Conservation (phyloP, 23 red algal genomes). For the Gracilariopsis chorda region DNA sequence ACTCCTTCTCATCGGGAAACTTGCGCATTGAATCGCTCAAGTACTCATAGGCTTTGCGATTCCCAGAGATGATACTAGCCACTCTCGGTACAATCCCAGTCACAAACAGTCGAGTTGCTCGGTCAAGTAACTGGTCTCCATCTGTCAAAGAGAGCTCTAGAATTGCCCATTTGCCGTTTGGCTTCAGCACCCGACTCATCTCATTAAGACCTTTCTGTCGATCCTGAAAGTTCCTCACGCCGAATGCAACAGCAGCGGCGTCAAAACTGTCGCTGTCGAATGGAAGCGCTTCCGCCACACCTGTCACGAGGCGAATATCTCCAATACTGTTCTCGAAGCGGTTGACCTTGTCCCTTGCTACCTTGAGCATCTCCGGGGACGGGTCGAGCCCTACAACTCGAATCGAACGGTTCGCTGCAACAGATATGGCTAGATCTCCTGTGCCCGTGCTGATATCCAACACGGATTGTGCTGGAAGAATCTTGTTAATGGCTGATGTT, state of each 20-base stretch:
- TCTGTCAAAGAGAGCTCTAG: slow-evolving; percentile 62
- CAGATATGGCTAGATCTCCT: slow-evolving; percentile 70
- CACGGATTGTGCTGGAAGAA: slow-evolving; percentile 27
- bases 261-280: slow-evolving; percentile 70
- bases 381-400: slow-evolving; percentile 74
- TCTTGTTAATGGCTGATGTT: background rate
- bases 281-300: slow-evolving; percentile 68
- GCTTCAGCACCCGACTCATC: slow-evolving; percentile 67
- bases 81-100: slow-evolving; percentile 51
- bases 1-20: slow-evolving; percentile 42
- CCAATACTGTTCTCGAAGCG: background rate
- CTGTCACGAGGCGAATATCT: slow-evolving; percentile 7
- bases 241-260: slow-evolving; percentile 74
- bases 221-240: slow-evolving; percentile 92
- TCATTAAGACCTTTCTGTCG: slow-evolving; percentile 66
- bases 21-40: slow-evolving; percentile 53
- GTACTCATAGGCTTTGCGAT: slow-evolving; percentile 38
- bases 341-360: background rate
- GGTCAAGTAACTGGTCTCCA: background rate
- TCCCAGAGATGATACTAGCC: slow-evolving; percentile 40
- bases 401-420: slow-evolving; percentile 47
- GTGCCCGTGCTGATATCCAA: slow-evolving; percentile 94
- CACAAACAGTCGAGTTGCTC: slow-evolving; percentile 53
- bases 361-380: slow-evolving; percentile 70
- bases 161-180: slow-evolving; percentile 43